Base-by-base conservation (phyloP, 2,329 filamentous ascomycete genomes). In the Pseudodiploospora longispora region DNA sequence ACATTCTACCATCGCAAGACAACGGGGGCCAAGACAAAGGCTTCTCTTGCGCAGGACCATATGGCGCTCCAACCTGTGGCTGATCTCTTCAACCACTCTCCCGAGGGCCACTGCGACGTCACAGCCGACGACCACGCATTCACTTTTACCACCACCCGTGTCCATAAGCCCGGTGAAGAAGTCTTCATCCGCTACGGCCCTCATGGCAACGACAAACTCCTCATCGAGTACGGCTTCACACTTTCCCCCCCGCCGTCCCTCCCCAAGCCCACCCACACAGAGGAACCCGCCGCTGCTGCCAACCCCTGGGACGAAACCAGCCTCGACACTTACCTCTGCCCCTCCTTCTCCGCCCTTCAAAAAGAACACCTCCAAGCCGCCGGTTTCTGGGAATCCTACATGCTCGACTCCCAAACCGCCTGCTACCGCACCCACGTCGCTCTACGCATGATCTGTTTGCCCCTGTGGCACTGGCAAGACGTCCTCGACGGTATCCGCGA, bases 51-150 rank as follows among this genome's bases (percentile, higher is more conserved):
- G 54, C 60, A 75, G 52, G 83, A 86, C 53, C 77, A 77, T 55
- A 78, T 87, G 69, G 78, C 78, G 7, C 72, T 87, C 52, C 82
- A 82, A 60, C 85, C 85, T 1, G 81, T 86, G 32, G 79, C 83
- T 1, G 85, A 89, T 59, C 77, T 85, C 44, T 83, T 88, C 68
- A 89, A 78, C 53, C 75, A 76, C 55, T 59, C 66, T 5, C 63
- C 71, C 34, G 52, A 52, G 7, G 70, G 71, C 29, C 81, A 79
- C 33, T 82, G 78, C 60, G 61, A 67, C 10, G 77, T 80, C 1
- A 57, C 67, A n/a, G 77, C 76, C 53, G 66, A 71, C 38, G 49
- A 61, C 1, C 59, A 63, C 1, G 71, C 72, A 5, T 86, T 80
- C 63, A 70, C 67, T 27, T 69, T 86, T 38, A 70, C 63, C 12